Evolutionary conservation across 208 protist species (phyloP).

Genomic region (Acanthamoeba triangularis): DNA sequence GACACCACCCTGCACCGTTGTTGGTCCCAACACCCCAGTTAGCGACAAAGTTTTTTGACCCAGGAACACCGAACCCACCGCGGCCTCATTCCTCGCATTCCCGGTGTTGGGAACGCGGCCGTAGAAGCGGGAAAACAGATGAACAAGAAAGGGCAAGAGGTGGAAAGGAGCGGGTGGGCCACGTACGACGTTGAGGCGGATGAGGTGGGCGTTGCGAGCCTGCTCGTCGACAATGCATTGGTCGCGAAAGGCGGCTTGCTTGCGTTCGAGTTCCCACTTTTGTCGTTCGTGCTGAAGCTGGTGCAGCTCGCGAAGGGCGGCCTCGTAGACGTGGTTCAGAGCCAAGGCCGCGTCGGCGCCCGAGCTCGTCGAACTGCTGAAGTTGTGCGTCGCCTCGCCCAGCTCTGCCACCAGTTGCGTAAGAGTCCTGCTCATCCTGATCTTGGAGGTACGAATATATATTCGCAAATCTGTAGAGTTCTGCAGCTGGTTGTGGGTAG

Average conservation of each 20-base stretch:
- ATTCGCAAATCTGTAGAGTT: background rate
- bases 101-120: background rate
- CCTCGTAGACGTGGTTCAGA: background rate
- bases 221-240: conserved; percentile 5
- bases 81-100: background rate
- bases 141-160: background rate
- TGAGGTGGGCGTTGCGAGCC: background rate
- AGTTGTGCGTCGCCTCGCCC: conserved; percentile 5
- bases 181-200: conserved; percentile 35
- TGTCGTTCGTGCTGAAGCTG: conserved; percentile 1
- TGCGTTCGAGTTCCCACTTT: background rate
- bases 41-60: background rate
- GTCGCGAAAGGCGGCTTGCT: background rate
- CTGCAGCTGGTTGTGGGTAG: background rate
- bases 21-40: no score
- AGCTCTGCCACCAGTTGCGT: background rate
- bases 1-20: background rate
- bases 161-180: no score
- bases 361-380: background rate
- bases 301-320: background rate
- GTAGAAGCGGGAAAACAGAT: background rate
- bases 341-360: background rate
- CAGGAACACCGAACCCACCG: background rate
- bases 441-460: background rate
- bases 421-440: background rate